Conservation (phyloP, 2,329 filamentous ascomycete genomes). For the Gnomoniopsis sp. region DNA sequence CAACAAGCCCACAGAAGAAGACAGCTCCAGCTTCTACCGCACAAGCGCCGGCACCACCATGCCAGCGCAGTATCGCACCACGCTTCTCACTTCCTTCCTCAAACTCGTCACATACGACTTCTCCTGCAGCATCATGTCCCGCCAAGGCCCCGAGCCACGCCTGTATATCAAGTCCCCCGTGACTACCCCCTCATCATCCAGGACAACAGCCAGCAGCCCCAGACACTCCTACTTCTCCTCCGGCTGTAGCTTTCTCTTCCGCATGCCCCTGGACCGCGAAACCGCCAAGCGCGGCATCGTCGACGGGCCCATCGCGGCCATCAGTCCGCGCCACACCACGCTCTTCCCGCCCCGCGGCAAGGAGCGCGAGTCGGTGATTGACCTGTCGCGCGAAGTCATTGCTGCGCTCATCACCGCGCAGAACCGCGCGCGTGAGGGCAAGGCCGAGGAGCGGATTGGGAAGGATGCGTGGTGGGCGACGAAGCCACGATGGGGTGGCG, state of each 20-base stretch:
- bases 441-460: conserved; percentile 53
- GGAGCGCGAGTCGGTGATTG: conserved; percentile 57
- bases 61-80: conserved; percentile 55
- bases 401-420: conserved; percentile 62
- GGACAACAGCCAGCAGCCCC: conserved; percentile 11
- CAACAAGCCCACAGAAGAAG: conserved; percentile 3
- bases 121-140: conserved; percentile 57
- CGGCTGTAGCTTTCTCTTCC: conserved; percentile 57
- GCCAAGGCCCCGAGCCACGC: conserved; percentile 60
- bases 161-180: conserved; percentile 46
- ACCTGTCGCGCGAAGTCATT: conserved; percentile 59
- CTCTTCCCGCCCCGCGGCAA: conserved; percentile 40
- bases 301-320: conserved; percentile 59
- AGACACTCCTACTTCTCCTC: conserved; percentile 56
- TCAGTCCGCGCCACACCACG: conserved; percentile 55
- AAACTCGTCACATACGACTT: conserved; percentile 66
- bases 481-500: conserved; percentile 60
- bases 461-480: conserved; percentile 61
- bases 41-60: conserved; percentile 51
- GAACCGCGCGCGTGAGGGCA: conserved; percentile 57
- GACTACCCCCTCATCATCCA: conserved; percentile 22
- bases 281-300: conserved; percentile 56
- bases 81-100: conserved; percentile 56
- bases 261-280: conserved; percentile 57
- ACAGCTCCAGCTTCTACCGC: conserved; percentile 35